Base-by-base conservation (phyloP, 2,329 filamentous ascomycete species). In the Pseudohalonectria lignicola region DNA sequence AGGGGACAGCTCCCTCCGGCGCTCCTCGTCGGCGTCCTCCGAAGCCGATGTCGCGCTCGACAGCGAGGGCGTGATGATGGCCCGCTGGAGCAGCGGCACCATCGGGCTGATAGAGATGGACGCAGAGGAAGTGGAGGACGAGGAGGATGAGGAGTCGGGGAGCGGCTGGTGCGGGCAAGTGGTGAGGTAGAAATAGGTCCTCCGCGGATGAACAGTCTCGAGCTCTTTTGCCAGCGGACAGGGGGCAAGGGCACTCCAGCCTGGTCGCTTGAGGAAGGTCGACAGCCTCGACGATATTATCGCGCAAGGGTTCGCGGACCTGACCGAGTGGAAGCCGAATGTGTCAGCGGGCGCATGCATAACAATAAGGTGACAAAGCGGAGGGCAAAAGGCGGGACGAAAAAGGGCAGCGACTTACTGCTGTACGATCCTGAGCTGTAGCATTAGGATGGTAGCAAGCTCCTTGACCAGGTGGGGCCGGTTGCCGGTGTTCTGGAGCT, bases 171-270 rank as follows among this genome's bases (percentile, higher is more conserved):
- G 85, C 34, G 84, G 79, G 53, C 74, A 82, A n/a, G 84, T 94
- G 29, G 86, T 94, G 43, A 98, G 75, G 63, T 88, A 96, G 64
- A 93, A 96, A 67, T 94, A 96, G 34, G 93, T 88, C 60, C 92
- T 86, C 55, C 90, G 83, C 16, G 92, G 92, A 56, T 96, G 90
- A 31, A 90, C 82, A 30, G 84, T 80, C 56, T 95, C 86, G 39
- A 95, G 76, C 61, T 94, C 86, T 64, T 96, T 96, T 37, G 85
- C 86, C 39, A 96, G 65, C 4, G 92, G 90, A 60, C 92, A 96
- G 38, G 83, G 86, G 36, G 81, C 71, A 37, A 80, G 64, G 7
- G 82, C 76, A 20, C 77, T 84, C 88, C 83, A 86, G 47, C 75
- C 83, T 39, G 84, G 64, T 48, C 92, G 85, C 66, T 94, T 93